Conservation (phyloP, 129 eudicot species). For the Centaurea solstitialis region DNA sequence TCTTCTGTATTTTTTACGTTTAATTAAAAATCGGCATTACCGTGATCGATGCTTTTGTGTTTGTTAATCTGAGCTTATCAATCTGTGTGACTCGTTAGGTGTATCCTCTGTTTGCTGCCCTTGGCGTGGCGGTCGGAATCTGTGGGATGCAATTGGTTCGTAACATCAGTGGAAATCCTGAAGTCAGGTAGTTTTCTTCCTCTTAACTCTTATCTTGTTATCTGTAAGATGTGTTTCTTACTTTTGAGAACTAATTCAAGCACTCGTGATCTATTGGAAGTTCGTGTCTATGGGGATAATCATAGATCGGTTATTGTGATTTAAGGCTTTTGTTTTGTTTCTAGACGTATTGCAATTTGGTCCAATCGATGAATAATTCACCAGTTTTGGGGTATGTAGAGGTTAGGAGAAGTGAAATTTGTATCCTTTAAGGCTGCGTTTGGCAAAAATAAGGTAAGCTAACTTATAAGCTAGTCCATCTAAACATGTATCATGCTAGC, state of each 20-base stretch:
- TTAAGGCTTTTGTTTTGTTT: neutral
- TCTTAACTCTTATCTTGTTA: neutral
- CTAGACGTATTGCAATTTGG: neutral
- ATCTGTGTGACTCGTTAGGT: slow-evolving; percentile 44
- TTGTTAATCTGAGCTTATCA: slow-evolving; percentile 28
- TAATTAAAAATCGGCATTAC: neutral
- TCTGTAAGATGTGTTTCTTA: neutral
- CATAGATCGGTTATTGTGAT: neutral
- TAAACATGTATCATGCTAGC: too few species aligned
- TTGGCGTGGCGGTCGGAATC: slow-evolving; percentile 91
- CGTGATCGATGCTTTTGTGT: neutral
- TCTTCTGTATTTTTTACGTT: neutral
- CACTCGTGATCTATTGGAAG: neutral
- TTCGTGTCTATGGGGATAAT: neutral
- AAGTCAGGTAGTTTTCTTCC: slow-evolving; percentile 66
- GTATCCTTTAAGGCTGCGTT: too few species aligned
- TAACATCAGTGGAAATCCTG: slow-evolving; percentile 77
- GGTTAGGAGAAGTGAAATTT: neutral
- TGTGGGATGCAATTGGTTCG: slow-evolving; percentile 89
- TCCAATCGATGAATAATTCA: neutral
- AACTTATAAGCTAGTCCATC: too few species aligned
- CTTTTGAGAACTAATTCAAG: neutral
- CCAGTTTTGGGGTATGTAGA: neutral
- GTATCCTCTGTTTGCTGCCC: slow-evolving; percentile 87
- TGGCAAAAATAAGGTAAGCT: too few species aligned